Conservation (phyloP, 495 filamentous ascomycete species). For the Aspergillus egyptiacus region DNA sequence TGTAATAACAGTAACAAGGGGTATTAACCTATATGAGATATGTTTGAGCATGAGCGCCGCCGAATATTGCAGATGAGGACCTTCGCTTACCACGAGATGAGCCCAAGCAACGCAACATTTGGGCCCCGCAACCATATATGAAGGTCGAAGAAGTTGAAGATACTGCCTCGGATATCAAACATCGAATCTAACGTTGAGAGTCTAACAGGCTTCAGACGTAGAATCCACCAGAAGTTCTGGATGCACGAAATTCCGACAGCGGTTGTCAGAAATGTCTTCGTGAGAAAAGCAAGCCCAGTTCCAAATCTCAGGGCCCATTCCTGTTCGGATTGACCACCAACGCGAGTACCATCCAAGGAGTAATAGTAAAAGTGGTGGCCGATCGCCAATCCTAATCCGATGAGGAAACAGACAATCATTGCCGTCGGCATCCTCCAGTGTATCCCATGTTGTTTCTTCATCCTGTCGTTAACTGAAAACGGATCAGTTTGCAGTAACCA, state of each 20-base stretch:
- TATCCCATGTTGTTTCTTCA: background rate
- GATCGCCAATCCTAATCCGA: background rate
- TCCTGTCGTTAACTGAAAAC: background rate
- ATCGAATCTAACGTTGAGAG: conserved; percentile 6
- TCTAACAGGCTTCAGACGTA: background rate
- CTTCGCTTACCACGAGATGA: background rate
- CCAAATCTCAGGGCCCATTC: conserved; percentile 1
- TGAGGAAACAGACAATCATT: background rate
- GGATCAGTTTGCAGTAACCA: background rate
- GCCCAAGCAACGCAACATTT: conserved; percentile 3
- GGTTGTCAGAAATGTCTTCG: conserved; percentile 3
- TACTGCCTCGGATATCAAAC: conserved; percentile 6
- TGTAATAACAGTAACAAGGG: conserved; percentile 1
- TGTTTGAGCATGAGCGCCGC: background rate
- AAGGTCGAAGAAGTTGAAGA: conserved; percentile 4
- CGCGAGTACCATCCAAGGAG: background rate
- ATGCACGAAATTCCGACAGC: background rate
- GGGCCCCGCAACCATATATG: conserved; percentile 5
- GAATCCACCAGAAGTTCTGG: conserved; percentile 6
- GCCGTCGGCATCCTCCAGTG: conserved; percentile 7
- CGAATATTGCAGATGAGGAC: background rate
- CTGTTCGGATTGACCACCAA: background rate
- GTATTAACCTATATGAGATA: background rate
- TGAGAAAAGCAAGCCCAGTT: conserved; percentile 2
- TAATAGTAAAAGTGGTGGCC: conserved; percentile 11